Evolutionary conservation across 2,329 filamentous ascomycete genomes (phyloP).

Genomic region (Pseudogymnoascus sp.): DNA sequence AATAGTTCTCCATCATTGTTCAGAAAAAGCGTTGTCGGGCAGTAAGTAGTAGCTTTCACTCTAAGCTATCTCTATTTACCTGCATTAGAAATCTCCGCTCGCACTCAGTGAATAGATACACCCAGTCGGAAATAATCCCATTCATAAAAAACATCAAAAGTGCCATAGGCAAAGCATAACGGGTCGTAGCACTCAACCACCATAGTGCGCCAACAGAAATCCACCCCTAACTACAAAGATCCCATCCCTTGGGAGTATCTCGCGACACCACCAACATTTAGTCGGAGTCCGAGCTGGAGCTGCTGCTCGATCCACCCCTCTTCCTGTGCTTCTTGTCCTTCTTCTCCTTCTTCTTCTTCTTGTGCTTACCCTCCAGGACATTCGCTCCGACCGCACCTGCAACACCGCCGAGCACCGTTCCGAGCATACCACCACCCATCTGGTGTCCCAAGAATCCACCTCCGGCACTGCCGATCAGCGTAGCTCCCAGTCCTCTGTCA

Average conservation of each 20-base stretch:
- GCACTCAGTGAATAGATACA: background rate
- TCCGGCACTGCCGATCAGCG: conserved; percentile 44
- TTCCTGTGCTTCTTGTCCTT: conserved; percentile 17
- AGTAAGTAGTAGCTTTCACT: background rate
- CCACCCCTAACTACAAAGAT: background rate
- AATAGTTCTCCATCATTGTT: background rate
- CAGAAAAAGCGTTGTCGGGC: background rate
- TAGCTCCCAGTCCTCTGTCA: conserved; percentile 49
- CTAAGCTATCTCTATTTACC: conserved; percentile 1
- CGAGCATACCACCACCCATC: conserved; percentile 46
- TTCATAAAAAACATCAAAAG: background rate
- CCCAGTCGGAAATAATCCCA: background rate
- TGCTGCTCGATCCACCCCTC: background rate
- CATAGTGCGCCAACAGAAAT: background rate
- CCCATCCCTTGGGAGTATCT: background rate
- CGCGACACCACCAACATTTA: background rate
- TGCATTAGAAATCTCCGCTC: background rate
- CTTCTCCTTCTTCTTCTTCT: conserved; percentile 29
- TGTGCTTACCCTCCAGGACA: conserved; percentile 39
- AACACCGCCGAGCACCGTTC: conserved; percentile 44
- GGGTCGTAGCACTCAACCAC: background rate
- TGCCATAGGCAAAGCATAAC: background rate
- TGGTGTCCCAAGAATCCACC: conserved; percentile 49
- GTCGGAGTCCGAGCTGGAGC: conserved; percentile 9
- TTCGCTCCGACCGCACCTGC: conserved; percentile 51